Evolutionary conservation across 495 filamentous ascomycete genomes (phyloP), one percentile per base, ranked within the genome.

Genomic region (Daldinia bambusicola): DNA sequence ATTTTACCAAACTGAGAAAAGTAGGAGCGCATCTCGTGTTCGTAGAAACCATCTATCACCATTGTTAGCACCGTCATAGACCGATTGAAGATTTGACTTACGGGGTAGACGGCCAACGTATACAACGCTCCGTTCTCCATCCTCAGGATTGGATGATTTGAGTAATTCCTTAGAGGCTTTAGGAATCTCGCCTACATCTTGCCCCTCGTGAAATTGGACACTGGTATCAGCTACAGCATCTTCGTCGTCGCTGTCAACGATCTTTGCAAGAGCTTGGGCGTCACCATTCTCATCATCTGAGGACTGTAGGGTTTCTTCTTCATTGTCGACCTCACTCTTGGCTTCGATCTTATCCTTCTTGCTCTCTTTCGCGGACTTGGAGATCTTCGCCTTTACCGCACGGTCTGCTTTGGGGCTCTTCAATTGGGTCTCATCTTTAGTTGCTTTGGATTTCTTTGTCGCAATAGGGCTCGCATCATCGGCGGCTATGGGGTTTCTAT

Each of bases 1-100:
- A 99, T 92, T 2, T 87, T 83, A 76, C 95, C 96, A 76, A 99
- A 99, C 80, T 98, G 95, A n/a, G 89, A 86, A 76, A 98, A 98
- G 84, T 98, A 99, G 51, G 87, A 84, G 56, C 89, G 89, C 91
- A 99, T 97, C 80, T 98, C 91, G 76, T 93, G 88, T 81, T 98
- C 96, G 84, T 93, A 98, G 86, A 99, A 98, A 80, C 96, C 95
- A 69, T 88, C 71, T 74, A 55, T 48, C 6, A 20, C 38, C 30
- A 50, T 38, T 4, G 58, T 77, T 48, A 71, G 65, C 26, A 22
- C 13, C 78, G 88, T 41, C 52, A 12, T 20, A 1, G 8, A 16
- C 14, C 7, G 13, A 32, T 31, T 9, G 22, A 22, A 40, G 18
- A 36, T 20, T 22, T 10, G 9, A 73, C 70, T 66, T 69, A 73